Evolutionary conservation across 345 rosid species (phyloP).

Genomic region (Turnera subulata): DNA sequence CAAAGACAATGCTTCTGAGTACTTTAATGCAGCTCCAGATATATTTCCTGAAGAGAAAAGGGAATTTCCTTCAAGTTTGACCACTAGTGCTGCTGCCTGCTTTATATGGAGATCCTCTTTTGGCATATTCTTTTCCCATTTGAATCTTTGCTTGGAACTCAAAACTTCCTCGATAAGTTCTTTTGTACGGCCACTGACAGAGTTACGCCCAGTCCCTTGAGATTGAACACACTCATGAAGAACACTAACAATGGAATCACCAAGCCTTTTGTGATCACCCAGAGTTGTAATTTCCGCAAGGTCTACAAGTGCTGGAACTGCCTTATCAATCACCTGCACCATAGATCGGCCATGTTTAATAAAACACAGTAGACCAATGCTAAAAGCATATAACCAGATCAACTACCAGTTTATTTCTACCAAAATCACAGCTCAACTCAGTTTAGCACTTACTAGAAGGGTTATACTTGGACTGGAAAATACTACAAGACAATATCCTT

Average conservation of each 20-base stretch:
- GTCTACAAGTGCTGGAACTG: slow-evolving; percentile 80
- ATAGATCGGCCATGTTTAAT: slow-evolving; percentile 8
- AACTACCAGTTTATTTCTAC: no score
- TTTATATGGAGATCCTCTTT: slow-evolving; percentile 97
- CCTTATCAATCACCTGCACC: slow-evolving; percentile 60
- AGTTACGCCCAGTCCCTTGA: slow-evolving; percentile 44
- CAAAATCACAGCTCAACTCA: no score
- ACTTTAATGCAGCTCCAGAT: slow-evolving; percentile 79
- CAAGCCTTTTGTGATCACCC: slow-evolving; percentile 92
- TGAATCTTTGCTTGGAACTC: slow-evolving; percentile 64
- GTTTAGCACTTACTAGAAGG: no score
- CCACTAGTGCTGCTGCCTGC: slow-evolving; percentile 91
- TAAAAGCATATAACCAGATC: not conserved
- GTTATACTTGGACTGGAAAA: no score
- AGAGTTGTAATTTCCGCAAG: slow-evolving; percentile 75
- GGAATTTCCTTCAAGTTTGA: slow-evolving; percentile 97
- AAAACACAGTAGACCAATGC: not conserved
- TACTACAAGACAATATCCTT: no score
- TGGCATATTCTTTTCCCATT: slow-evolving; percentile 93
- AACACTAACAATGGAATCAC: slow-evolving; percentile 68
- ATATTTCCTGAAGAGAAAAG: slow-evolving; percentile 93
- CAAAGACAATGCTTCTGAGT: slow-evolving; percentile 82
- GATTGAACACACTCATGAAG: slow-evolving; percentile 79
- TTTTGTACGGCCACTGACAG: slow-evolving; percentile 49
- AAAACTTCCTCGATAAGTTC: slow-evolving; percentile 73